Percentiles rank a stretch among this genome's conserved stretches.
These are phyloP conservation scores for Pyrus pyrifolia DNA, from an alignment of 306 rosid genomes.

Conservation along the genomic window DNA sequence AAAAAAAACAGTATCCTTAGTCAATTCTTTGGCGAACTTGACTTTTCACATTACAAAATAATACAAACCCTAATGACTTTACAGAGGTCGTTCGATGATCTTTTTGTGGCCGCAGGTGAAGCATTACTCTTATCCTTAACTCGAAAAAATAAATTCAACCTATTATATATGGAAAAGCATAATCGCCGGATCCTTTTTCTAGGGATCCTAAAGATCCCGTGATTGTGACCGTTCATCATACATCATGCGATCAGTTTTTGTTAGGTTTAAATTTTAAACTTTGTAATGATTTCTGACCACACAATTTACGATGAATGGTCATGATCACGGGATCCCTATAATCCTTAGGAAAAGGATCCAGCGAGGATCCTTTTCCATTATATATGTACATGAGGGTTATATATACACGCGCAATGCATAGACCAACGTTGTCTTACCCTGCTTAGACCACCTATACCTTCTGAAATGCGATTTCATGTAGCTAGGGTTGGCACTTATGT, in stretches of 20 bases:
- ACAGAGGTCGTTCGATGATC: background rate
- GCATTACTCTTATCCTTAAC: background rate
- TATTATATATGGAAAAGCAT: background rate
- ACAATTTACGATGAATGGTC: too few species aligned
- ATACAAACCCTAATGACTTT: background rate
- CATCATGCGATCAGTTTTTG: too few species aligned
- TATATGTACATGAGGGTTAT: background rate
- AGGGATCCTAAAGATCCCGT: too few species aligned
- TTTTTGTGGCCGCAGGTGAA: background rate
- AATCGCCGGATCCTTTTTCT: too few species aligned
- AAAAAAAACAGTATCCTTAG: too few species aligned
- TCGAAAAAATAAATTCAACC: background rate
- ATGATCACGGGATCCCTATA: too few species aligned
- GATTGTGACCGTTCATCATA: too few species aligned
- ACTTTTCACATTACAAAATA: background rate
- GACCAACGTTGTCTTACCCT: too few species aligned
- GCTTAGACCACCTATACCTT: background rate
- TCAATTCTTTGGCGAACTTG: background rate
- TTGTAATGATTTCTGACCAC: too few species aligned
- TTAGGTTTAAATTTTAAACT: too few species aligned
- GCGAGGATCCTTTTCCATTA: background rate
- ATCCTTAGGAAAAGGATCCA: too few species aligned
- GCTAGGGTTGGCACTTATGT: background rate
- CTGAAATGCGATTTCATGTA: background rate
- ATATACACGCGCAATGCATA: background rate